These are phyloP conservation scores for Raphanus raphanistrum DNA, from an alignment of 345 rosid species.

Conservation along the genomic window DNA sequence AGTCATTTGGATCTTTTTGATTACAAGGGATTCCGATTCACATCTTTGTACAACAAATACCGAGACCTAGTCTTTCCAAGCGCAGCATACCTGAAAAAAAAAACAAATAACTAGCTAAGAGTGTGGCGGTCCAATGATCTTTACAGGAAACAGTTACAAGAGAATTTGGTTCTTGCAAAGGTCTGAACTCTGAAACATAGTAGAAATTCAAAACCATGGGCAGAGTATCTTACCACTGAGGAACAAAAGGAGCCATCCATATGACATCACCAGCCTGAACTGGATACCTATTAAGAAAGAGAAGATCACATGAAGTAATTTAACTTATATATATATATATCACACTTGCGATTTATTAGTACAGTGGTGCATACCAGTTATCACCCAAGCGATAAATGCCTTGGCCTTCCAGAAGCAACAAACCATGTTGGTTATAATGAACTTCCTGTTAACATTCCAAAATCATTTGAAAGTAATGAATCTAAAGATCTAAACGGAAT, in stretches of 20 bases:
- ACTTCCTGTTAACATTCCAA: conserved; percentile 62
- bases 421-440: conserved; percentile 92
- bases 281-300: conserved; percentile 62
- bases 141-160: conserved; percentile 10
- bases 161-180: neutral
- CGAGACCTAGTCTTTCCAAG: conserved; percentile 68
- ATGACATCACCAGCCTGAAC: conserved; percentile 92
- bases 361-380: conserved; percentile 58
- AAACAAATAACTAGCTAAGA: neutral
- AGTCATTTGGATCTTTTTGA: conserved; percentile 14
- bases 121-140: neutral
- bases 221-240: conserved; percentile 67
- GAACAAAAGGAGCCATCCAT: conserved; percentile 99
- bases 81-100: conserved; percentile 78
- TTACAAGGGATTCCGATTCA: conserved; percentile 64
- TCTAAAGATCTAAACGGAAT: neutral
- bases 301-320: conserved; percentile 10
- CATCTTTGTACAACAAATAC: conserved; percentile 83
- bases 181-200: conserved; percentile 2
- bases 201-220: neutral
- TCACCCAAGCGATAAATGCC: conserved; percentile 88
- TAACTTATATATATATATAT: neutral
- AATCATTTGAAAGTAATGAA: neutral
- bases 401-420: conserved; percentile 89
- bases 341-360: neutral